Base-by-base conservation (phyloP, 2,329 filamentous ascomycete species). In the Penicillium sp. region DNA sequence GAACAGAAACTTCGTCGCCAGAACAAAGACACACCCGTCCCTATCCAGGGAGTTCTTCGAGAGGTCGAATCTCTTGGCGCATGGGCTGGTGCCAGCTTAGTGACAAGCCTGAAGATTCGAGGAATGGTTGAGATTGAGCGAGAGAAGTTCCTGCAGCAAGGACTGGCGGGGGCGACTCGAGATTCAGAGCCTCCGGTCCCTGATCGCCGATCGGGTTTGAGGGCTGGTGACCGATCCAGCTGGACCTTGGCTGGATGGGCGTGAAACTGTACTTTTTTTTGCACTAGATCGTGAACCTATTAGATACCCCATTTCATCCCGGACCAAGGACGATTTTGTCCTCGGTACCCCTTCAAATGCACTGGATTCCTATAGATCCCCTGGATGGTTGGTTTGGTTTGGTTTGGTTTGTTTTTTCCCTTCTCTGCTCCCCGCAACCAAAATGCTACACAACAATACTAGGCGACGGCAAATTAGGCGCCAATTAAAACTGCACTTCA, bases 21-120 rank as follows among this genome's bases (percentile, higher is more conserved):
- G 27, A 67, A 63, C 45, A 71, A 79, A 30, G 66, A 70, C 10
- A 57, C 42, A 8, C 68, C 67, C 27, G 60, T 66, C 2, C 61
- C 61, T 11, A 55, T 73, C 2, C 71, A 73, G 22, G 71, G 75
- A 11, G 51, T 70, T 16, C 58, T 78, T n/a, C 72, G 75, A n/a
- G 81, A 81, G 22, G 75, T 87, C 1, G 79, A 86, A 53, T 81
- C 80, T 6, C 67, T 87, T 5, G 85, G 85, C 2, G 69, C 83
- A 2, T 88, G 85, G 84, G 81, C 80, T 4, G 85, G 85, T 6
- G 84, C 81, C 4, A 86, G 83, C 64, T 69, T 88, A 18, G 70
- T 84, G 6, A 77, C 81, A 0, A 80, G 79, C 55, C 68, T 86
- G 58, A 81, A 82, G 46, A 76, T 86, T 20, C 79, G 79, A 51